These are phyloP conservation scores for Coelastrella sp. DNA, from an alignment of 139 green algal species.

Conservation along the genomic window DNA sequence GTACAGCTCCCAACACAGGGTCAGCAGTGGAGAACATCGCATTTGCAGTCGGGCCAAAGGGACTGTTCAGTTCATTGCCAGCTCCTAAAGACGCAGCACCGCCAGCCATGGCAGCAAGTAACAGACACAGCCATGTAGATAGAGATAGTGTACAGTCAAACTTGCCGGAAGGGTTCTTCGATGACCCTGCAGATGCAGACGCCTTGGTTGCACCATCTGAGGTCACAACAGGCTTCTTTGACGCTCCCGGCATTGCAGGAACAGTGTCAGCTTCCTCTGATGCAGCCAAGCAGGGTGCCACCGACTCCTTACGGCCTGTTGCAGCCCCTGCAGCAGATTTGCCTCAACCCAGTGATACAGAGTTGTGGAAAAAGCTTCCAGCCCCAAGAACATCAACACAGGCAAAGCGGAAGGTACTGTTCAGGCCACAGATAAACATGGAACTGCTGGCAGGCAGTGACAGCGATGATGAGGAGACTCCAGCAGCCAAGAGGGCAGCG, in stretches of 20 bases:
- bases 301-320: background rate
- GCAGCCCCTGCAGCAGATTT: constrained; percentile 3
- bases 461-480: constrained; percentile 50
- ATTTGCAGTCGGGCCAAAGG: background rate
- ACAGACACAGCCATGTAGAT: too few species aligned
- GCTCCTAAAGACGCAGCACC: background rate
- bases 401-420: constrained; percentile 41
- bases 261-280: background rate
- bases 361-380: constrained; percentile 41
- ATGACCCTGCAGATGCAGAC: background rate
- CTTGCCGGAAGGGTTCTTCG: constrained; percentile 23
- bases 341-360: background rate
- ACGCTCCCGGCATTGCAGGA: background rate
- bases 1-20: background rate
- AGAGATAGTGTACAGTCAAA: background rate
- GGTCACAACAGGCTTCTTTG: constrained; percentile 6
- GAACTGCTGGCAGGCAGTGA: constrained; percentile 49
- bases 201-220: background rate
- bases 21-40: background rate
- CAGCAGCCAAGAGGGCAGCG: constrained; percentile 39
- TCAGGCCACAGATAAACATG: constrained; percentile 56
- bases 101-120: background rate
- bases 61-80: background rate
- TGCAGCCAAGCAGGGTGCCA: background rate
- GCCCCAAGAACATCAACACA: constrained; percentile 20